Evolutionary conservation across 176 grass and related monocot genomes (phyloP), one percentile per base, ranked within the genome.

Genomic region (maize (Zea mays)): DNA sequence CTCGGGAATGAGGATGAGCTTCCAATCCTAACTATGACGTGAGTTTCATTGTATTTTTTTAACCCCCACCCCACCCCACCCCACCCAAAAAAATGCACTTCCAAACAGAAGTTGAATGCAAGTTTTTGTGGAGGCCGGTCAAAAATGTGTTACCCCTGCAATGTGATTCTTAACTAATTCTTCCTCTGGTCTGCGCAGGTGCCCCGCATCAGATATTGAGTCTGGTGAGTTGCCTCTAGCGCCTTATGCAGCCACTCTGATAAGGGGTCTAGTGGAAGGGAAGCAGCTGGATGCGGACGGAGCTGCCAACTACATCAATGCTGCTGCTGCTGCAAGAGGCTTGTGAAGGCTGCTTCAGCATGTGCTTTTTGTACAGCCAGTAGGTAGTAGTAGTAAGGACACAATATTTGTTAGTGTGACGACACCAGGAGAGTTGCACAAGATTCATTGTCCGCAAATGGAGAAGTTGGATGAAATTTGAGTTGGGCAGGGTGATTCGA

Each of bases 21-120:
- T 86, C 96, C 96, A 76, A 94, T 98, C 72, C 83, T 98, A 64
- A 92, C 91, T 50, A 83, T 90, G 87, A 98, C 91, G 95, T 94
- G 85, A 59, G 85, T 81, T 62, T 37, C 33, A 8, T 33, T 69
- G 20, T 69, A 46, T 68, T 27, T 27, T 27, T 27, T 27, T 27
- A 27, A 27, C 27, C 27, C 27, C 27, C 27, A 27, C 27, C 27
- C 27, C 27, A 27, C 27, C 27, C 27, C 27, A 27, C 27, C 27
- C 27, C 27, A 27, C 27, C 27, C 19, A 45, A 55, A 65, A 54
- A 51, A 7, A 21, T 19, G 7, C 5, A 27, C 33, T 17, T 69
- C 35, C 1, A 11, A 59, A 38, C 10, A 9, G 15, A 34, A 38
- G 34, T 66, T 51, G 4, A 58, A 60, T 49, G 11, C 51, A 68